These are phyloP conservation scores for Rhizopogon vinicolor DNA, from an alignment of 768 basidiomycete genomes.

Conservation along the genomic window DNA sequence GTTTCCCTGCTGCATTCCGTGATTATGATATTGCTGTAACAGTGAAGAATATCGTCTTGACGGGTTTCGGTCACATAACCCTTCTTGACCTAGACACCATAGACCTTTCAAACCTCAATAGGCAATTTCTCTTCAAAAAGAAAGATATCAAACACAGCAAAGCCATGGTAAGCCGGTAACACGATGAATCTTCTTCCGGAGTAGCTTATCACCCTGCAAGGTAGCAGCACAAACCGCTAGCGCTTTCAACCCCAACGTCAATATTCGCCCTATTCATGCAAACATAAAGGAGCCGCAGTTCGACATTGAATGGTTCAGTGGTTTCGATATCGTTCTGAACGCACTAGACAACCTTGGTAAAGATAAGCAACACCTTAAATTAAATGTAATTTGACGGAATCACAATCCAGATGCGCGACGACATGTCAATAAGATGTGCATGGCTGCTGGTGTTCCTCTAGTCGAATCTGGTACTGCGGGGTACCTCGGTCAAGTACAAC, in stretches of 20 bases:
- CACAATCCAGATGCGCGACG: slow-evolving; percentile 73
- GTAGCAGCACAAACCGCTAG: slow-evolving; percentile 80
- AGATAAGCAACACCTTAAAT: background rate
- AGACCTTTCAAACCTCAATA: slow-evolving; percentile 94
- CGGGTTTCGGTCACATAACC: slow-evolving; percentile 90
- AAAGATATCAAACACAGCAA: slow-evolving; percentile 98
- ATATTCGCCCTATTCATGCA: slow-evolving; percentile 84
- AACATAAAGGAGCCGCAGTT: slow-evolving; percentile 94
- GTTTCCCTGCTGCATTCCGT: background rate
- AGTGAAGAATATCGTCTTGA: slow-evolving; percentile 96
- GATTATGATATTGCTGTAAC: slow-evolving; percentile 1
- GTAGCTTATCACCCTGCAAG: slow-evolving; percentile 29
- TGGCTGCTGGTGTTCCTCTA: slow-evolving; percentile 84
- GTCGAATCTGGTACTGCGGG: slow-evolving; percentile 98
- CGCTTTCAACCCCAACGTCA: slow-evolving; percentile 84
- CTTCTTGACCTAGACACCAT: slow-evolving; percentile 97
- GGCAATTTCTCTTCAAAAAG: slow-evolving; percentile 95
- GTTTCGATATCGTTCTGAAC: slow-evolving; percentile 91
- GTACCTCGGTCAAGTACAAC: slow-evolving; percentile 95
- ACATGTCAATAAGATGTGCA: slow-evolving; percentile 98
- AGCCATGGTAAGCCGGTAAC: slow-evolving; percentile 56
- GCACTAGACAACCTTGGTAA: slow-evolving; percentile 90
- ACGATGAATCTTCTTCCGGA: background rate
- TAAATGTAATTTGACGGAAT: slow-evolving; percentile 1
- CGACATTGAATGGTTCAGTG: slow-evolving; percentile 85